phyloP scores from a whole-genome alignment of 1,284 basidiomycete genomes.

The Sanguinoderma infundibulare region DNA sequence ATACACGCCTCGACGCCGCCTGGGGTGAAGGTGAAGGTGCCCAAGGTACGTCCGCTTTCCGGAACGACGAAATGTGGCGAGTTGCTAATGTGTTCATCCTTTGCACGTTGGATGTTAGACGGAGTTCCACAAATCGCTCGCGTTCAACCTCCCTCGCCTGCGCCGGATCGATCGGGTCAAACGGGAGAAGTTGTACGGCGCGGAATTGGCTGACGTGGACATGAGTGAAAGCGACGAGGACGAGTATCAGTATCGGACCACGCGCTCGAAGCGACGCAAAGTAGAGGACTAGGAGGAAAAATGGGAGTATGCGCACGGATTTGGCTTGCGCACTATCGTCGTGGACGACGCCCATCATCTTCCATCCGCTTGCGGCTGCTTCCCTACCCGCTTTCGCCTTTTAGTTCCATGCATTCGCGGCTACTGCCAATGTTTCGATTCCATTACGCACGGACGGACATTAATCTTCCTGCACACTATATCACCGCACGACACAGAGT shows the following conservation, averaged over 20 bases:
- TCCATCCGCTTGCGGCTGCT: not conserved
- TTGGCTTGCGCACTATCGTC: not conserved
- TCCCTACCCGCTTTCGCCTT: not conserved
- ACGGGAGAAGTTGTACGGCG: conserved; percentile 48
- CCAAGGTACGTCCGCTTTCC: conserved; percentile 49
- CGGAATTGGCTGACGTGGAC: conserved; percentile 46
- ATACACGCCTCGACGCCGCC: conserved; percentile 47
- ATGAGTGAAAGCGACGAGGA: conserved; percentile 52
- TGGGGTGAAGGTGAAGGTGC: conserved; percentile 52
- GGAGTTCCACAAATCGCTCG: conserved; percentile 67
- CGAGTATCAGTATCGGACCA: conserved; percentile 45
- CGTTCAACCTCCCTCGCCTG: conserved; percentile 56
- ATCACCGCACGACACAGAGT: not conserved
- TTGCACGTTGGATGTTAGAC: conserved; percentile 42
- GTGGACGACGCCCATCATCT: not conserved
- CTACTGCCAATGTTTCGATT: not conserved
- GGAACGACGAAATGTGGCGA: not conserved
- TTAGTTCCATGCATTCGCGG: not conserved
- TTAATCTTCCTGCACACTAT: conserved; percentile 1
- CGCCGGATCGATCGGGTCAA: conserved; percentile 60
- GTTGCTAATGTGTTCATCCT: not conserved
- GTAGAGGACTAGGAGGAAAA: conserved; percentile 11
- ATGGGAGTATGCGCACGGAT: not conserved
- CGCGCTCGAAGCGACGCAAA: conserved; percentile 39
- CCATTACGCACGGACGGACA: conserved; percentile 1